Conservation (phyloP, 2,329 filamentous ascomycete genomes). For the Leptographium procerum region DNA sequence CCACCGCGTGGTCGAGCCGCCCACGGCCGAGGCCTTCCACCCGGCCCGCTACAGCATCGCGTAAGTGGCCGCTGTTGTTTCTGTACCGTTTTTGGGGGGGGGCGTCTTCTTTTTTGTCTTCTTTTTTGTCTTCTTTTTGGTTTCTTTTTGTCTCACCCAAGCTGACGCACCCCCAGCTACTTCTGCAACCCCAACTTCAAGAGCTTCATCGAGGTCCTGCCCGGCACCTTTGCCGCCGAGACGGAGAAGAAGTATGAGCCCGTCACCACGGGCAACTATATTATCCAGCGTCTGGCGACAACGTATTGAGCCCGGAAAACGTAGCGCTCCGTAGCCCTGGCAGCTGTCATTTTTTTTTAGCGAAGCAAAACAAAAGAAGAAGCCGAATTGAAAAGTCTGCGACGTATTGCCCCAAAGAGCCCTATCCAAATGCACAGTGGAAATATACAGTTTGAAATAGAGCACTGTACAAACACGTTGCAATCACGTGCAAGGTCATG, state of each 20-base stretch:
- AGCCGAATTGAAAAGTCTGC: too few species aligned
- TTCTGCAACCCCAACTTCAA: slow-evolving; percentile 83
- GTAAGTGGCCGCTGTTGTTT: slow-evolving; percentile 37
- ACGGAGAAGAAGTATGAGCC: slow-evolving; percentile 66
- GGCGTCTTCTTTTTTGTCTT: background rate
- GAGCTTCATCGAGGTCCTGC: slow-evolving; percentile 65
- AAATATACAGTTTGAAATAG: too few species aligned
- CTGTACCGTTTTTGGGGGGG: background rate
- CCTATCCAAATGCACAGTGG: too few species aligned
- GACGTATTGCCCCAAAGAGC: too few species aligned
- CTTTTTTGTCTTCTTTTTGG: background rate
- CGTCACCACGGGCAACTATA: slow-evolving; percentile 70
- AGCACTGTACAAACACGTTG: too few species aligned
- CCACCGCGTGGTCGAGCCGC: slow-evolving; percentile 82
- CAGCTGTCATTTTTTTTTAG: background rate
- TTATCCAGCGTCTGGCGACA: slow-evolving; percentile 64
- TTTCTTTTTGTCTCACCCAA: background rate
- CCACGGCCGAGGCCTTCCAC: slow-evolving; percentile 43
- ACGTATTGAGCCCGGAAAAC: slow-evolving; percentile 44
- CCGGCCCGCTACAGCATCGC: slow-evolving; percentile 79
- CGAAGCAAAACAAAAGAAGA: background rate
- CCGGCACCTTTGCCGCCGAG: slow-evolving; percentile 57
- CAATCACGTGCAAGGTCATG: too few species aligned
- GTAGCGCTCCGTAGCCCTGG: background rate
- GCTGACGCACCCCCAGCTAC: slow-evolving; percentile 36